Base-by-base conservation (phyloP, 345 rosid genomes). In the Boechera stricta region DNA sequence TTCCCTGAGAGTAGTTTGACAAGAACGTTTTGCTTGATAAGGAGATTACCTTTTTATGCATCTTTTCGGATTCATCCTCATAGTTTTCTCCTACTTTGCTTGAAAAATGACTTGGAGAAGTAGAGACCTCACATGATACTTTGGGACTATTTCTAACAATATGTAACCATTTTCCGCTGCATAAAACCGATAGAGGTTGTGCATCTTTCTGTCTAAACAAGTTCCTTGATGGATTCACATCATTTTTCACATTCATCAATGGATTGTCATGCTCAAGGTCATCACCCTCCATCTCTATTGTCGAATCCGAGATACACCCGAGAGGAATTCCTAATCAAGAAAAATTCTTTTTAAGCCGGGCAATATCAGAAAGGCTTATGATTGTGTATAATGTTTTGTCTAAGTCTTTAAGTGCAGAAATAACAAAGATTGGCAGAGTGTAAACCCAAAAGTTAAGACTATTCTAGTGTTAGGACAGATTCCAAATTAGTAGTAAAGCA, bases 1-100 rank as follows among this genome's bases (percentile, higher is more conserved):
- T 84, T 77, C 97, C 93, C 49, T 81, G 87, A 77, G 84, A 87
- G 76, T 75, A 53, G 35, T 80, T 16, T 38, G 84, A 67, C 10
- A 12, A 59, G 8, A 32, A 48, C 55, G 86, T 79, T 39, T 67
- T 67, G 26, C 53, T 49, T 15, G 66, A 1, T 33, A 56, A 67
- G 16, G 60, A 67, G 16, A 38, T 24, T 58, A 58, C 35, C 79
- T 58, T 57, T 10, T 35, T 2, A 36, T 28, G 38, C 28, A 72
- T 72, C 39, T 15, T 49, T 21, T 32, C n/a, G 5, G 53, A 51
- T 31, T 55, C 49, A 55, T 28, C 56, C 2, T 4, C 28, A 3
- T 10, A 10, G 65, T 15, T 45, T 65, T 4, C 12, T 18, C 38
- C 15, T 6, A 42, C 5, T 29, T 41, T 69, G 51, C 64, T 56